Base-by-base conservation (phyloP, 2,329 filamentous ascomycete species). In the Xylariaceae sp. region DNA sequence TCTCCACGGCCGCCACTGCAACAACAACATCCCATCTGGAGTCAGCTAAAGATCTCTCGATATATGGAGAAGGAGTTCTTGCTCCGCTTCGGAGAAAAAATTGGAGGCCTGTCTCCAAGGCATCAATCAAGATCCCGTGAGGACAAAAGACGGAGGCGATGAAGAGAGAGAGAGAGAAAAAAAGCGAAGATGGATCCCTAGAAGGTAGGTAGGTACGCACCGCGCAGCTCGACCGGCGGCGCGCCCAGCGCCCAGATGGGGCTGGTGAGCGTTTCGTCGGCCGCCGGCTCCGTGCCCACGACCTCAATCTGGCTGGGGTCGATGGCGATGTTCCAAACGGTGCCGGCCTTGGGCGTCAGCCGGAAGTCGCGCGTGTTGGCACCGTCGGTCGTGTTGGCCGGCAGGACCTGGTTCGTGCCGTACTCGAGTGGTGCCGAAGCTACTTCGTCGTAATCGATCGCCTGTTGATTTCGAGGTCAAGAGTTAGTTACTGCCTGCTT, bases 241-340 rank as follows among this genome's bases (percentile, higher is more conserved):
- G 43, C 49, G 12, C 42, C 43, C 3, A 49, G 36, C 6, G 40
- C 41, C 46, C 47, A 51, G 28, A 52, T 40, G 5, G 49, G 49
- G 24, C 39, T 51, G 6, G 30, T 19, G 3, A 52, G 31, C 7
- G 15, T 35, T 10, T 9, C n/a, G 9, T 9, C 10, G 7, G 8
- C 25, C 9, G 10, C 25, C 9, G 8, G 8, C 10, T 17, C 17
- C 5, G 24, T 6, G 14, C 16, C 33, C 19, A 48, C 41, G 3
- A 46, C 42, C 8, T 31, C 23, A 41, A 50, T 46, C 35, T 46
- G 47, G 5, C 33, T 26, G 5, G 47, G 43, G 35, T 51, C 47
- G 28, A 52, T 44, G 32, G 49, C 47, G 11, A 51, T 29, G 30
- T 50, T 46, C 47, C 49, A 51, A 10, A 18, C 15, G 9, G 25